A percentile compares a stretch with the other conserved stretches of the same genome.
Conservation (phyloP, 2,329 filamentous ascomycete species). For the Trichocomaceae sp. region DNA sequence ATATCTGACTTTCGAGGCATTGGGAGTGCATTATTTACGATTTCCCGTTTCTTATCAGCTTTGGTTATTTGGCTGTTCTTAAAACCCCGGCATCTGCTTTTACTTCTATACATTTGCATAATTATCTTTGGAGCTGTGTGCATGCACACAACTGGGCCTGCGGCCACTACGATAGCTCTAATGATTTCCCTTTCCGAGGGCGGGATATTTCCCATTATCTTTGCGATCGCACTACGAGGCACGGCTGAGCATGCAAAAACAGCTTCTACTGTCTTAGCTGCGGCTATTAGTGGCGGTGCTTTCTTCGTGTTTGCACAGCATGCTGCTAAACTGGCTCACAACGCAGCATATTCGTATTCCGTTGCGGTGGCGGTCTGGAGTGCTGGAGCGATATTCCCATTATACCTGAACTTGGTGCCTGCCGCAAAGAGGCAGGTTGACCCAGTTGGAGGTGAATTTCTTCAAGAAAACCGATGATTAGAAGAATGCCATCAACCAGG, state of each 20-base stretch:
- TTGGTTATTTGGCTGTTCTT: slow-evolving; percentile 44
- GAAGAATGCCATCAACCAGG: not conserved
- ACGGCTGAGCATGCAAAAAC: slow-evolving; percentile 53
- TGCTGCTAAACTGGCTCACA: slow-evolving; percentile 34
- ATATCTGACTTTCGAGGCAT: not conserved
- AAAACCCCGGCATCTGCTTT: slow-evolving; percentile 51
- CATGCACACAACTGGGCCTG: slow-evolving; percentile 43
- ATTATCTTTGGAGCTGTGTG: slow-evolving; percentile 47
- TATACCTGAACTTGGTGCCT: slow-evolving; percentile 47
- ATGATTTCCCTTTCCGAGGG: slow-evolving; percentile 55
- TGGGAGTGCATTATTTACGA: slow-evolving; percentile 48
- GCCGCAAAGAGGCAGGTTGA: slow-evolving; percentile 47
- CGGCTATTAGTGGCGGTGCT: slow-evolving; percentile 50
- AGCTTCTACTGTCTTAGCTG: slow-evolving; percentile 47
- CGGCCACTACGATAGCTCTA: slow-evolving; percentile 44
- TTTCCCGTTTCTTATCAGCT: slow-evolving; percentile 52
- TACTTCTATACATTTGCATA: slow-evolving; percentile 47
- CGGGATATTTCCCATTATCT: slow-evolving; percentile 54
- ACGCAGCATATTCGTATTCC: slow-evolving; percentile 37
- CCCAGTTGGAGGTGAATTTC: slow-evolving; percentile 29
- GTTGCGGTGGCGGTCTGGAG: slow-evolving; percentile 50
- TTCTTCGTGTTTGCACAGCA: slow-evolving; percentile 51
- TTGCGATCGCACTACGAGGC: slow-evolving; percentile 52
- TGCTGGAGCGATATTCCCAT: slow-evolving; percentile 46
- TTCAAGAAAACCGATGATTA: not conserved